phyloP scores from a whole-genome alignment of 1,139 yeast genomes.

The Hyphopichia fennica region DNA sequence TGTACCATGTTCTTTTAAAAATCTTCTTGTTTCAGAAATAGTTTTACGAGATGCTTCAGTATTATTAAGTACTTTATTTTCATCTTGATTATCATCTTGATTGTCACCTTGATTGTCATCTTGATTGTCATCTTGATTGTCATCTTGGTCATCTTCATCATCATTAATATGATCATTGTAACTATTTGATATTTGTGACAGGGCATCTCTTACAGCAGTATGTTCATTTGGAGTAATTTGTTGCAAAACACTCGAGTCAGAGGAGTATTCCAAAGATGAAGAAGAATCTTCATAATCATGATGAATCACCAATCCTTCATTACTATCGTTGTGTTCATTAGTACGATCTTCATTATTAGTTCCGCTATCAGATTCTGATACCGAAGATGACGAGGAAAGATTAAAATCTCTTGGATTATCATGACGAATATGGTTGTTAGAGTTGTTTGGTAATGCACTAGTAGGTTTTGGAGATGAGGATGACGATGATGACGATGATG shows the following conservation, averaged over 20 bases:
- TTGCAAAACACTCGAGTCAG: slow-evolving; percentile 2
- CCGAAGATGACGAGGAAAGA: slow-evolving; percentile 1
- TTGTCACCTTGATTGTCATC: too few species aligned
- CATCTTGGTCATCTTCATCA: too few species aligned
- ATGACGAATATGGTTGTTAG: neutral
- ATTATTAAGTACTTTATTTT: too few species aligned
- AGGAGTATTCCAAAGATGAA: neutral
- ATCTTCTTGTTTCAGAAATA: slow-evolving; percentile 51
- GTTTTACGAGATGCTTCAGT: slow-evolving; percentile 5
- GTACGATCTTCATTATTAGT: neutral
- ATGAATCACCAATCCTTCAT: neutral
- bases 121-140: too few species aligned
- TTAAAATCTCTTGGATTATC: neutral
- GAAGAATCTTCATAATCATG: neutral
- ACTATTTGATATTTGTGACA: neutral
- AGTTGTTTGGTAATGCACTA: neutral
- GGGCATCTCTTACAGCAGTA: slow-evolving; percentile 1
- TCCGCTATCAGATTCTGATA: slow-evolving; percentile 1
- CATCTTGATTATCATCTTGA: too few species aligned
- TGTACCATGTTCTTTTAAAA: slow-evolving; percentile 62
- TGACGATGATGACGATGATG: neutral
- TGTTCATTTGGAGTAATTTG: neutral
- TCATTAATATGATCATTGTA: too few species aligned
- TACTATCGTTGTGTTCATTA: neutral
- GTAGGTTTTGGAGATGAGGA: neutral